These are phyloP conservation scores for Wallacemonas sp. DNA, from an alignment of 208 protist species.

Conservation along the genomic window DNA sequence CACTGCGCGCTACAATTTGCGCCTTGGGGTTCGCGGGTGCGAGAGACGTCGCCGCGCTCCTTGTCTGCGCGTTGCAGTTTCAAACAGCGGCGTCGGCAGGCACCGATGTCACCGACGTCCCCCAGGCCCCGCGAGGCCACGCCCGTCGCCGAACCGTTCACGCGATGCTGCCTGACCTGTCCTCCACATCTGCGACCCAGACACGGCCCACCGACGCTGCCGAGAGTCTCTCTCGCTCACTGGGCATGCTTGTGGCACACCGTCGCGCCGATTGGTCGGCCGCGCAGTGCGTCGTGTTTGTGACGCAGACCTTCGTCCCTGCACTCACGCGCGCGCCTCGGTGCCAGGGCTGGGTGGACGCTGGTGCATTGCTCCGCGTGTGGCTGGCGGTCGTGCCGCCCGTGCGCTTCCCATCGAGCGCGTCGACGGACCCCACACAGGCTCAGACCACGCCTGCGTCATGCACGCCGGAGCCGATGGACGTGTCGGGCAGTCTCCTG, in stretches of 20 bases:
- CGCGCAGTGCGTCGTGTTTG: not conserved
- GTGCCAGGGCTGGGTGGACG: not conserved
- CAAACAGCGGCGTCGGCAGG: not conserved
- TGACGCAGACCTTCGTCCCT: not conserved
- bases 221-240: not conserved
- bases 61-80: not conserved
- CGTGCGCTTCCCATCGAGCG: not conserved
- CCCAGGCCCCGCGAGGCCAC: no score
- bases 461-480: no score
- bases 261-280: not conserved
- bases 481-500: no score
- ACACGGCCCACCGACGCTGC: not conserved
- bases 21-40: conserved; percentile 3
- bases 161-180: not conserved
- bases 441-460: not conserved
- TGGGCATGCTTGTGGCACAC: not conserved
- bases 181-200: no score
- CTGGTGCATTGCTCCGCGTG: not conserved
- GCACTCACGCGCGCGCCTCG: not conserved
- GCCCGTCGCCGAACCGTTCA: not conserved
- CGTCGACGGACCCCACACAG: not conserved
- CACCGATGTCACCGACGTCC: no score
- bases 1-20: conserved; percentile 5
- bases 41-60: not conserved
- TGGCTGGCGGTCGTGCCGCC: conserved; percentile 1